A percentile compares a stretch with the other conserved stretches of the same genome.
Evolutionary conservation across 164 flowering plant genomes (phyloP).

Genomic region (Brasenia schreberi): DNA sequence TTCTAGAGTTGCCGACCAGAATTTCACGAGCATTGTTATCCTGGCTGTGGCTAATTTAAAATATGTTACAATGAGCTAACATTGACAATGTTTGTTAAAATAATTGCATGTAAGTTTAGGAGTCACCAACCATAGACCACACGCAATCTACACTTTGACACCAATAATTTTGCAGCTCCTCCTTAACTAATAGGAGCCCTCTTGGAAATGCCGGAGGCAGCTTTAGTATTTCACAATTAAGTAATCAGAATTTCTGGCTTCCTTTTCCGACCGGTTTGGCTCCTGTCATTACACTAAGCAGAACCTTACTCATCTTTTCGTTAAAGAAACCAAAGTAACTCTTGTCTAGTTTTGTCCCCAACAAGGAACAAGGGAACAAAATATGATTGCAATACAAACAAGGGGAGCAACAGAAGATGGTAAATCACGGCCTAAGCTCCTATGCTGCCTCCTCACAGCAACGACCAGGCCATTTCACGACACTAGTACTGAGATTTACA

Average conservation of each 20-base stretch:
- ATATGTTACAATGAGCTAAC: not conserved
- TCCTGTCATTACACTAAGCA: not conserved
- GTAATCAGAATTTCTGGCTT: too few relatives aligned
- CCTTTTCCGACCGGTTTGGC: too few relatives aligned
- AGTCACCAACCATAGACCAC: not conserved
- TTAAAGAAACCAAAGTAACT: not conserved
- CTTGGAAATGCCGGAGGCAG: not conserved
- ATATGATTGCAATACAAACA: not conserved
- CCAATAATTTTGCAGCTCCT: too few relatives aligned
- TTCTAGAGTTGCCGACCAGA: not conserved
- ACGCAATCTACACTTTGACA: not conserved
- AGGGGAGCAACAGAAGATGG: not conserved
- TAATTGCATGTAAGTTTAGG: not conserved
- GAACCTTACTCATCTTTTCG: not conserved
- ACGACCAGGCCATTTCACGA: not conserved
- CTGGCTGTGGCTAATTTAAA: not conserved
- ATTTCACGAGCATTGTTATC: not conserved
- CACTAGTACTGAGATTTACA: not conserved
- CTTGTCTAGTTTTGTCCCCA: not conserved
- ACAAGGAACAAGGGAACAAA: not conserved
- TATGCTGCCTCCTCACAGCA: too few relatives aligned
- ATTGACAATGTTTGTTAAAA: not conserved
- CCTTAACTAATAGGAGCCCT: not conserved
- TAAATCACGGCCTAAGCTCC: not conserved
- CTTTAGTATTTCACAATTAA: not conserved